Evolutionary conservation across 768 basidiomycete genomes (phyloP).

Genomic region (Postia placenta): DNA sequence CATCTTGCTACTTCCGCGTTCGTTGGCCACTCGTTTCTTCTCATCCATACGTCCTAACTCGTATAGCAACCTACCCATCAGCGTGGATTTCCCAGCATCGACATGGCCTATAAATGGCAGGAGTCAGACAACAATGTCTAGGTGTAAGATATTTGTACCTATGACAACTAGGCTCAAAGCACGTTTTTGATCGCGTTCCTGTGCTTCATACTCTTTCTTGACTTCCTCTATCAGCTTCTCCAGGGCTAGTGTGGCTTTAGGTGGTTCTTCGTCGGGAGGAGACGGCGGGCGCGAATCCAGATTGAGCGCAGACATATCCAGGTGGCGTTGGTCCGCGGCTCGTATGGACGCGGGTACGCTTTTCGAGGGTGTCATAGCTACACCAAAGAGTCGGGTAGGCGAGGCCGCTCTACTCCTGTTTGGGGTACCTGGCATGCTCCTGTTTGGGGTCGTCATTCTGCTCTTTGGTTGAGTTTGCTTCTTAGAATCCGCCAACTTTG

Average conservation of each 20-base stretch:
- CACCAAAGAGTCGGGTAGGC: too few species aligned
- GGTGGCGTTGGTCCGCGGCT: slow-evolving; percentile 44
- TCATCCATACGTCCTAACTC: slow-evolving; percentile 88
- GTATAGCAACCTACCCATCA: slow-evolving; percentile 93
- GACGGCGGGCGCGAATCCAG: slow-evolving; percentile 44
- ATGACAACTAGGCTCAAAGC: slow-evolving; percentile 86
- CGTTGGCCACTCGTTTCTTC: slow-evolving; percentile 76
- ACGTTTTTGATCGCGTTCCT: slow-evolving; percentile 52
- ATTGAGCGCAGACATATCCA: slow-evolving; percentile 76
- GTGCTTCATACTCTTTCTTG: slow-evolving; percentile 39
- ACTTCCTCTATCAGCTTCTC: slow-evolving; percentile 87
- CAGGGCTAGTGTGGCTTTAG: slow-evolving; percentile 60
- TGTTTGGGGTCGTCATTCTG: too few species aligned
- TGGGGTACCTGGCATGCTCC: too few species aligned
- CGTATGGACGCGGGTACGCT: slow-evolving; percentile 27
- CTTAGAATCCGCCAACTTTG: slow-evolving; percentile 49
- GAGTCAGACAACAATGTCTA: background rate
- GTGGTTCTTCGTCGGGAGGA: slow-evolving; percentile 36
- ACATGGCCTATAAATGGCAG: slow-evolving; percentile 80
- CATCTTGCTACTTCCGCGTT: slow-evolving; percentile 80
- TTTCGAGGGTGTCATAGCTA: too few species aligned
- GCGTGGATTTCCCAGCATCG: slow-evolving; percentile 96
- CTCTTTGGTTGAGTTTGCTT: slow-evolving; percentile 19
- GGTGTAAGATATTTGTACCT: slow-evolving; percentile 42
- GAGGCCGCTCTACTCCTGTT: too few species aligned